phyloP scores from a whole-genome alignment of 2,329 filamentous ascomycete genomes.

The Scedosporium aurantiacum region DNA sequence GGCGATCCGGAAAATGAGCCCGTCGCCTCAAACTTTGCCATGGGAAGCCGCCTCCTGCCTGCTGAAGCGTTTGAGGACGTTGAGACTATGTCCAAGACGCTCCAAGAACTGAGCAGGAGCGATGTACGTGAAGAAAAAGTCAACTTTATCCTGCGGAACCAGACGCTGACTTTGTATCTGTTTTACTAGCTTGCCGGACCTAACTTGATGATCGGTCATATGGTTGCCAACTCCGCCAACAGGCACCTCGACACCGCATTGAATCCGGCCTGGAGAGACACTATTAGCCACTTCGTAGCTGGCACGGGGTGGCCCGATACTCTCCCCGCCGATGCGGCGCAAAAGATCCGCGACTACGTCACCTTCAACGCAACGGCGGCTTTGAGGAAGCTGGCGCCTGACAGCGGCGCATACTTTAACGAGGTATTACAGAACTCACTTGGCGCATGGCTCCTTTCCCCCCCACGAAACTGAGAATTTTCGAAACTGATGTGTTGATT shows the following conservation, averaged over 20 bases:
- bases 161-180: not conserved
- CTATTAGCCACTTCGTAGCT: conserved; percentile 11
- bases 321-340: conserved; percentile 10
- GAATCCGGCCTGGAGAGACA: conserved; percentile 18
- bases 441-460: not conserved
- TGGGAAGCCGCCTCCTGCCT: conserved; percentile 1
- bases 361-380: conserved; percentile 19
- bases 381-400: conserved; percentile 23
- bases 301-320: conserved; percentile 12
- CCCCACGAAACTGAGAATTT: not conserved
- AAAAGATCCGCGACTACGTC: conserved; percentile 15
- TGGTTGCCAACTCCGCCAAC: conserved; percentile 17
- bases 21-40: not conserved
- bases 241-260: conserved; percentile 14
- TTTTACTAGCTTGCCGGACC: conserved; percentile 6
- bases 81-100: not conserved
- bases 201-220: conserved; percentile 17
- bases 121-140: not conserved
- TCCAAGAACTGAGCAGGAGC: not conserved
- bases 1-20: not conserved
- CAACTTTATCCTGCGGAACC: not conserved
- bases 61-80: not conserved
- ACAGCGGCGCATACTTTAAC: conserved; percentile 30
- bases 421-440: conserved; percentile 18
- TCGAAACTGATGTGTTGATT: not conserved